Evolutionary conservation across 1,284 basidiomycete species (phyloP).

Genomic region (Puccinia triticina): DNA sequence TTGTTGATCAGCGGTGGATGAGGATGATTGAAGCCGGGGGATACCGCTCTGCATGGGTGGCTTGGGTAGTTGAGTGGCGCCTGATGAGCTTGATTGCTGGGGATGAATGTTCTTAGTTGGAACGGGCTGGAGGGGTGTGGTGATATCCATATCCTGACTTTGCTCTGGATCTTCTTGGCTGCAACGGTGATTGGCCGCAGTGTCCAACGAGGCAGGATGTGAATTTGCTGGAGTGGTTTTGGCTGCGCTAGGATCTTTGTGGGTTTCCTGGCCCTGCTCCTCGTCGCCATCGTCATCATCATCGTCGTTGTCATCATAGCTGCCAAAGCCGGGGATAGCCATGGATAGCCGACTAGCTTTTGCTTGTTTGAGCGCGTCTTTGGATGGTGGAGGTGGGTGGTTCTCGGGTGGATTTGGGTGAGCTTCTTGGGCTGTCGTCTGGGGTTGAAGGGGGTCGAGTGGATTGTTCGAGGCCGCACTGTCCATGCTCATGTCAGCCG

Average conservation of each 20-base stretch:
- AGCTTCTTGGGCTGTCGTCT: neutral
- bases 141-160: slow-evolving; percentile 35
- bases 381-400: neutral
- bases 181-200: neutral
- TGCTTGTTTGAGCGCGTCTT: neutral
- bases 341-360: slow-evolving; percentile 47
- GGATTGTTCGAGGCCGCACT: neutral
- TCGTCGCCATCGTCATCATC: slow-evolving; percentile 46
- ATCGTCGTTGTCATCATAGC: slow-evolving; percentile 26
- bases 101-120: neutral
- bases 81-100: neutral
- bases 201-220: neutral
- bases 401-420: neutral
- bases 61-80: neutral
- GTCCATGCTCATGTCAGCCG: slow-evolving; percentile 46
- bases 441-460: neutral
- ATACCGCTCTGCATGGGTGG: slow-evolving; percentile 4
- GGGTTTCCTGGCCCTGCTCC: neutral
- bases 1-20: neutral
- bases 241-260: neutral
- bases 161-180: slow-evolving; percentile 1
- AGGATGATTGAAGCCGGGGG: slow-evolving; percentile 32
- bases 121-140: neutral
- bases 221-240: neutral
- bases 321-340: slow-evolving; percentile 18